Evolutionary conservation across 139 green algal genomes (phyloP).

Genomic region (Chlorella ohadii): DNA sequence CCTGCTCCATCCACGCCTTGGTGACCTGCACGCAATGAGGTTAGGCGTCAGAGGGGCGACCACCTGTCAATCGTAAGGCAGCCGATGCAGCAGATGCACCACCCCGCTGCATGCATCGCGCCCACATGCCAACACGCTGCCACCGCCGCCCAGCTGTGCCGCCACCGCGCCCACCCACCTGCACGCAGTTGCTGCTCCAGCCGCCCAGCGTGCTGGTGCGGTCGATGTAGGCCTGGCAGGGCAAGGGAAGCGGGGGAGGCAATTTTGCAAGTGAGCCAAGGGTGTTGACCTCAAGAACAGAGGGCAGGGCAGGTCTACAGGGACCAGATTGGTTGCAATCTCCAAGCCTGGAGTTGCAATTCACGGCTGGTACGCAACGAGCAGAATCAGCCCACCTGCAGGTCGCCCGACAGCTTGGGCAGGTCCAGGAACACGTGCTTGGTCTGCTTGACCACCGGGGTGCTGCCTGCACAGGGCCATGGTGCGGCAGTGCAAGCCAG

Average conservation of each 20-base stretch:
- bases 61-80: too few species aligned
- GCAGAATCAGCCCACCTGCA: too few species aligned
- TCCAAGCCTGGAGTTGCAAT: too few species aligned
- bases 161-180: too few species aligned
- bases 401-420: constrained; percentile 73
- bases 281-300: too few species aligned
- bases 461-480: constrained; percentile 49
- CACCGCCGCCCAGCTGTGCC: too few species aligned
- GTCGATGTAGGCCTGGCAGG: constrained; percentile 72
- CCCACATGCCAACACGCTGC: too few species aligned
- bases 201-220: constrained; percentile 69
- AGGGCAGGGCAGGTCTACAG: not conserved
- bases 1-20: constrained; percentile 94
- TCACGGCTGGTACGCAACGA: too few species aligned
- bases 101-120: too few species aligned
- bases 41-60: not conserved
- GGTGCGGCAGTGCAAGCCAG: not conserved
- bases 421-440: constrained; percentile 97
- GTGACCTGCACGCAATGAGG: constrained; percentile 70
- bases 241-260: not conserved
- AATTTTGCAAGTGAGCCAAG: not conserved
- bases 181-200: constrained; percentile 90
- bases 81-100: too few species aligned
- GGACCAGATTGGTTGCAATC: too few species aligned
- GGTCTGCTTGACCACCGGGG: constrained; percentile 78